These are phyloP conservation scores for Blepharisma undulans DNA, from an alignment of 169 alveolate species.

Conservation along the genomic window DNA sequence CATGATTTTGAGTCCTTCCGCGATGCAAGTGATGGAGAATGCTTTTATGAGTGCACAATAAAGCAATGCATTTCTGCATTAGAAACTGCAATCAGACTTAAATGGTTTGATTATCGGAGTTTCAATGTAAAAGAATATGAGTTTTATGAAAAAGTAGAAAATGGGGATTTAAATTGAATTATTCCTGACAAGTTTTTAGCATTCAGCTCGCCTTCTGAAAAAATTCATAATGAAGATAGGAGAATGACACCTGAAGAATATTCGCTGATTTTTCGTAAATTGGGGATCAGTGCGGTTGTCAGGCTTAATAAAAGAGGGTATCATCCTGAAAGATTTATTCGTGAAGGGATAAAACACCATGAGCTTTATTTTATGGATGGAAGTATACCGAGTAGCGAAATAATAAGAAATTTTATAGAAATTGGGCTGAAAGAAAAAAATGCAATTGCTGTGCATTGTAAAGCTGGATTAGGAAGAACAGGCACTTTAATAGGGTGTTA, in stretches of 20 bases:
- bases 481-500: constrained; percentile 81
- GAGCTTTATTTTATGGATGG: constrained; percentile 78
- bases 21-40: constrained; percentile 64
- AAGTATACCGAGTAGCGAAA: constrained; percentile 68
- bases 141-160: constrained; percentile 61
- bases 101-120: constrained; percentile 64
- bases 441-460: constrained; percentile 82
- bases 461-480: constrained; percentile 84
- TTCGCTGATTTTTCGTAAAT: constrained; percentile 53
- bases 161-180: constrained; percentile 76
- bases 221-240: constrained; percentile 72
- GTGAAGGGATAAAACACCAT: constrained; percentile 61
- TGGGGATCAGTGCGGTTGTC: constrained; percentile 60
- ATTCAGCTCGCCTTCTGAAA: constrained; percentile 54
- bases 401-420: constrained; percentile 59
- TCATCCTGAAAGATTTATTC: constrained; percentile 49
- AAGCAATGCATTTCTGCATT: constrained; percentile 68
- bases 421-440: constrained; percentile 58
- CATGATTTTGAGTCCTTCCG: constrained; percentile 57
- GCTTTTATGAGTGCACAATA: constrained; percentile 56
- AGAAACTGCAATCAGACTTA: constrained; percentile 55
- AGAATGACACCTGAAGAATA: constrained; percentile 61
- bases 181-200: constrained; percentile 73
- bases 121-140: constrained; percentile 66
- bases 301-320: constrained; percentile 71